These are phyloP conservation scores for Globisporangium ultimum DNA, from an alignment of 352 stramenopile species.

Conservation along the genomic window DNA sequence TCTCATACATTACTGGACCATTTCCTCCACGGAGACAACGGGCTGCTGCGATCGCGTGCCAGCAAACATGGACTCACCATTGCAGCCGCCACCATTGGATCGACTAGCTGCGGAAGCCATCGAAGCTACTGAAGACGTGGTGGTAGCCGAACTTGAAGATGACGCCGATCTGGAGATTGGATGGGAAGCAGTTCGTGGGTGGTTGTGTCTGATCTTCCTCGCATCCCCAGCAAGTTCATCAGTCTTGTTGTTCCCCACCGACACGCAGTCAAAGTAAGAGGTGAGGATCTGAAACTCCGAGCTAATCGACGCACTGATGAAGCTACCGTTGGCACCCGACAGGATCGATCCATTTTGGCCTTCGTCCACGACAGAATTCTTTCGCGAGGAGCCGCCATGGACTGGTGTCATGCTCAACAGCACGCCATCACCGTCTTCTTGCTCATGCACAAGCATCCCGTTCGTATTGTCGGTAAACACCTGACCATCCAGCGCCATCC, in stretches of 20 bases:
- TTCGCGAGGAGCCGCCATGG: slow-evolving; percentile 8
- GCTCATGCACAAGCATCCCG: slow-evolving; percentile 70
- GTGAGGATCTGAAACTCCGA: slow-evolving; percentile 74
- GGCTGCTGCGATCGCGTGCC: slow-evolving; percentile 12
- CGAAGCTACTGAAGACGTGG: slow-evolving; percentile 4
- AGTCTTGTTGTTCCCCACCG: neutral
- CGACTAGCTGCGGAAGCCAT: slow-evolving; percentile 5
- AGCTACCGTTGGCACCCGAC: slow-evolving; percentile 27
- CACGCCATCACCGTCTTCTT: slow-evolving; percentile 72
- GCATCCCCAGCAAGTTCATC: neutral
- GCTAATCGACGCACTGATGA: slow-evolving; percentile 58
- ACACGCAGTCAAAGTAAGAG: slow-evolving; percentile 60
- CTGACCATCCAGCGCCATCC: slow-evolving; percentile 60
- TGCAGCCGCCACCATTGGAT: slow-evolving; percentile 11
- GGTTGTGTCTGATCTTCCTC: slow-evolving; percentile 1
- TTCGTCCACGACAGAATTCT: neutral
- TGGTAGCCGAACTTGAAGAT: slow-evolving; percentile 3
- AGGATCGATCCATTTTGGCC: slow-evolving; percentile 8
- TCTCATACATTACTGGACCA: slow-evolving; percentile 20
- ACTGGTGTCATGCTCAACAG: slow-evolving; percentile 68
- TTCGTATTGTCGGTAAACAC: slow-evolving; percentile 67
- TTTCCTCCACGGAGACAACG: slow-evolving; percentile 24
- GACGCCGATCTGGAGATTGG: neutral
- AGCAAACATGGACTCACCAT: slow-evolving; percentile 7
- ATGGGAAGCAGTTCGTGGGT: neutral